phyloP scores from a whole-genome alignment of 2,329 filamentous ascomycete genomes.

The Phyllosticta paracitricarpa region DNA sequence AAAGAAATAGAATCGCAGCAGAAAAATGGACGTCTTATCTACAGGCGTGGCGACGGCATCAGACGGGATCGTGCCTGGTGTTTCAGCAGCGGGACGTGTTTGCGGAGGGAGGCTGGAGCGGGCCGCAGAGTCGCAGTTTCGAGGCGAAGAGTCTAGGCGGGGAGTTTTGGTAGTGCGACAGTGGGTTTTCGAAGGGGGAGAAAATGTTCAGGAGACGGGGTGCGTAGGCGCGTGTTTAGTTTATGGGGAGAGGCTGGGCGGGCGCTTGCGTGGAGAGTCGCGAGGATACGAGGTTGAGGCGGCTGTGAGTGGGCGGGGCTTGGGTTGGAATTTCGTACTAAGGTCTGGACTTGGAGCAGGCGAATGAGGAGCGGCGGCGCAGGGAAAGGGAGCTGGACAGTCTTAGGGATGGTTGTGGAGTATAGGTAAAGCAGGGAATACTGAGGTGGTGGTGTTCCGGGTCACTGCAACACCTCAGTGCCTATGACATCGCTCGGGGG shows the following conservation, averaged over 20 bases:
- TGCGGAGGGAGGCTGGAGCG: background rate
- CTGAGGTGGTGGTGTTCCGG: background rate
- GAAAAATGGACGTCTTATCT: background rate
- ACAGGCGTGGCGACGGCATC: conserved; percentile 12
- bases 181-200: background rate
- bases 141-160: background rate
- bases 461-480: background rate
- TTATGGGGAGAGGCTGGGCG: background rate
- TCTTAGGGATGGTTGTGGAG: background rate
- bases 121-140: background rate
- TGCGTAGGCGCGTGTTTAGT: background rate
- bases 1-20: background rate
- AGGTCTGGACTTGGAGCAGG: background rate
- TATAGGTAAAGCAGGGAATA: too few relatives aligned
- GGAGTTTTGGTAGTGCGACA: background rate
- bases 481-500: background rate
- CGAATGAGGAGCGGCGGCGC: background rate
- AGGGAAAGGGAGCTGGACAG: background rate
- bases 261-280: background rate
- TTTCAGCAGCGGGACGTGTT: conserved; percentile 1
- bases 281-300: background rate
- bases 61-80: conserved; percentile 2
- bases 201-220: background rate
- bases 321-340: background rate
- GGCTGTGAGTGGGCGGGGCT: background rate